phyloP scores from a whole-genome alignment of 108 stramenopile genomes.

The Cyclotella baltica region DNA sequence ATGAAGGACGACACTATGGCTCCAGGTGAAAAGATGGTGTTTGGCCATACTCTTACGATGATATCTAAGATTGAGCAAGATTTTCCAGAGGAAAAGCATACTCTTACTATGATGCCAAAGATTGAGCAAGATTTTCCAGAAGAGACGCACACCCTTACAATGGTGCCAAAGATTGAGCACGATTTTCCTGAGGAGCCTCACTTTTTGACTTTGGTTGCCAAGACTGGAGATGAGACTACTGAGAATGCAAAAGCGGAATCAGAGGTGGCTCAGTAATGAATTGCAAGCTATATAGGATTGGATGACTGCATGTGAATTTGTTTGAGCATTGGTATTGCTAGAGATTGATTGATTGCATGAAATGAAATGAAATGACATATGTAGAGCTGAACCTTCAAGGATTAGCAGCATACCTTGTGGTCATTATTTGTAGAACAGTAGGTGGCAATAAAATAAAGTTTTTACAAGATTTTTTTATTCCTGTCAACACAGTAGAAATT shows the following conservation, averaged over 20 bases:
- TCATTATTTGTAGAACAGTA: too few species aligned
- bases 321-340: too few species aligned
- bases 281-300: too few species aligned
- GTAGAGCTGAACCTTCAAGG: too few species aligned
- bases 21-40: slow-evolving; percentile 17
- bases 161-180: not conserved
- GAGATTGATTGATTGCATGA: too few species aligned
- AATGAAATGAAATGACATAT: too few species aligned
- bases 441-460: too few species aligned
- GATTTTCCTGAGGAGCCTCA: slow-evolving; percentile 7
- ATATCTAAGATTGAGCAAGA: slow-evolving; percentile 1
- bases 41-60: slow-evolving; percentile 7
- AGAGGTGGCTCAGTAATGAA: not conserved
- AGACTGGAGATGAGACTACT: not conserved
- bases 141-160: not conserved
- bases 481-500: too few species aligned
- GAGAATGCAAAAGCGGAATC: not conserved
- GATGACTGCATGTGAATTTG: too few species aligned
- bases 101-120: not conserved
- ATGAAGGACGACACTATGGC: slow-evolving; percentile 29
- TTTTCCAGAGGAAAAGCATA: slow-evolving; percentile 4
- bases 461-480: too few species aligned
- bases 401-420: too few species aligned
- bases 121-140: slow-evolving; percentile 3
- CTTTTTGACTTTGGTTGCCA: not conserved